These are phyloP conservation scores for Crithidia mellificae DNA, from an alignment of 208 protist genomes.

Conservation along the genomic window DNA sequence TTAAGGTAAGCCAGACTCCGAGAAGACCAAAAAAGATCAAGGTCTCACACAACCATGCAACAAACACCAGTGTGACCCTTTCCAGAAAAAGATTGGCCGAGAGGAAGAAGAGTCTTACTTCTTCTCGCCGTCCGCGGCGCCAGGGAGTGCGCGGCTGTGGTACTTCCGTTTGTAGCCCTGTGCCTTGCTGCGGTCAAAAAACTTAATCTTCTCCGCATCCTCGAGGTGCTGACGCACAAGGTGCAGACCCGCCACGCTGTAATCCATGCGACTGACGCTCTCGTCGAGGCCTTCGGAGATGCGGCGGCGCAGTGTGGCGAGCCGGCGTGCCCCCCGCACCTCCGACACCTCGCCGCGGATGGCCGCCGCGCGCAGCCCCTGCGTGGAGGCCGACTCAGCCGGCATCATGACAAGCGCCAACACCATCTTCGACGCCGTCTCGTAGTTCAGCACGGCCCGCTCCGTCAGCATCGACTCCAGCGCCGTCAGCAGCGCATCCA, in stretches of 20 bases:
- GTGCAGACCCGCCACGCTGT: slow-evolving; percentile 74
- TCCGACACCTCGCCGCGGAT: slow-evolving; percentile 71
- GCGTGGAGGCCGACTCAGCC: slow-evolving; percentile 27
- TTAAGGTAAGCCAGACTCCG: too few species aligned
- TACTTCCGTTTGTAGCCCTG: slow-evolving; percentile 87
- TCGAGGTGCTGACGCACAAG: slow-evolving; percentile 64
- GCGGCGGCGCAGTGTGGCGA: slow-evolving; percentile 53
- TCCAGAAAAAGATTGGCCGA: too few species aligned
- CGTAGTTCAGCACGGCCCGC: slow-evolving; percentile 78
- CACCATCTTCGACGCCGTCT: slow-evolving; percentile 76
- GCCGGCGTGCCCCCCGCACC: slow-evolving; percentile 55
- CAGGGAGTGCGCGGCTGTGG: slow-evolving; percentile 55
- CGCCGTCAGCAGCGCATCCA: slow-evolving; percentile 72
- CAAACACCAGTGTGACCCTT: too few species aligned
- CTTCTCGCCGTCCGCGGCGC: slow-evolving; percentile 4
- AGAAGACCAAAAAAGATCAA: too few species aligned
- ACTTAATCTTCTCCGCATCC: slow-evolving; percentile 68
- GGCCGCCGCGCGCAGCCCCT: slow-evolving; percentile 44
- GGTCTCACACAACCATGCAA: too few species aligned
- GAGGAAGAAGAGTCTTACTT: slow-evolving; percentile 7
- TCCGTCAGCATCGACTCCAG: slow-evolving; percentile 67
- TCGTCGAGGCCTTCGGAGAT: slow-evolving; percentile 70
- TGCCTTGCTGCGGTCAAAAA: slow-evolving; percentile 82
- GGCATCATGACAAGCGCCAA: slow-evolving; percentile 62
- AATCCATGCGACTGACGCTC: slow-evolving; percentile 68